Conservation (phyloP, 129 eudicot species). For the Calendula officinalis region DNA sequence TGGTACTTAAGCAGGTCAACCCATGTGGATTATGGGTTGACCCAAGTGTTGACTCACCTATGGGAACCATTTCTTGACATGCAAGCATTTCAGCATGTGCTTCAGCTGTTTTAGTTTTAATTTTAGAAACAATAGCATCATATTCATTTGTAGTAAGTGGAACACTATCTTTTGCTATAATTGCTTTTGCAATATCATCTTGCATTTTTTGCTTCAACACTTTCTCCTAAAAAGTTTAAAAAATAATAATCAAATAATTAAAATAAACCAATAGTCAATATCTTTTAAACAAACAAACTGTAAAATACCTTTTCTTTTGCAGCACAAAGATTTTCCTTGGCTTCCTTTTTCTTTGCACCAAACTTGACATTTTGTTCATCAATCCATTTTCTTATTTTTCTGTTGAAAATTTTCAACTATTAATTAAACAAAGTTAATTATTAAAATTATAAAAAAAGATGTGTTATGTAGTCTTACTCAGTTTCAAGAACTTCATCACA, state of each 20-base stretch:
- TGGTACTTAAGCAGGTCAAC: background rate
- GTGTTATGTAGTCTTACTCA: conserved; percentile 41
- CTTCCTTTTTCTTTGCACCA: conserved; percentile 57
- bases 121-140: conserved; percentile 51
- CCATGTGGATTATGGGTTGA: background rate
- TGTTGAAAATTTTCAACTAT: conserved; percentile 22
- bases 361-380: conserved; percentile 46
- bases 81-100: conserved; percentile 70
- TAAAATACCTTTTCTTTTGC: conserved; percentile 58
- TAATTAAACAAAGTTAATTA: background rate
- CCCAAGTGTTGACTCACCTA: conserved; percentile 36
- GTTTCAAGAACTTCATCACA: conserved; percentile 91
- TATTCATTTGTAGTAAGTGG: conserved; percentile 61
- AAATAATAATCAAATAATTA: conserved; percentile 3
- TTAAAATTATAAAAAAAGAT: background rate
- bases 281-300: background rate
- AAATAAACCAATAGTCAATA: background rate
- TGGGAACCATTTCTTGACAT: conserved; percentile 34
- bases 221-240: conserved; percentile 51
- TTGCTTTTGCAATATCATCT: conserved; percentile 61
- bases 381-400: conserved; percentile 75
- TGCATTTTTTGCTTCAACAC: conserved; percentile 52
- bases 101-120: conserved; percentile 46
- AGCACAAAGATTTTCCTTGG: conserved; percentile 44
- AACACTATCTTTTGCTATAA: conserved; percentile 52